Base-by-base conservation (phyloP, 2,329 filamentous ascomycete species). In the Fusarium sp. region DNA sequence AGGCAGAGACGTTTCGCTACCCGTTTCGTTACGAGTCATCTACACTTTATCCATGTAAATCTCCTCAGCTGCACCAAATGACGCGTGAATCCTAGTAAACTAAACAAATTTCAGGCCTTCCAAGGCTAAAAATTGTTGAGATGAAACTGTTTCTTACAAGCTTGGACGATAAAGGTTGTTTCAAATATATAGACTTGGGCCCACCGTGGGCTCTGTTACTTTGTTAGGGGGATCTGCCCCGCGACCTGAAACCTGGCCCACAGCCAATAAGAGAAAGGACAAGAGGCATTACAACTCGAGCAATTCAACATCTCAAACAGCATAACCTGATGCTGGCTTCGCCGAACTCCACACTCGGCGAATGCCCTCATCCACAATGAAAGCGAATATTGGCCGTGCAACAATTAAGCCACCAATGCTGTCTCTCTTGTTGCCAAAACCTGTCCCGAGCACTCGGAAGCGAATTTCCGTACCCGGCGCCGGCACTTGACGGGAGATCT, bases 161-260 rank as follows among this genome's bases (percentile, higher is more conserved):
- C 44, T 44, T 52, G 32, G 60, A 45, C 60, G 26, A 45, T 15
- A 38, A 32, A 38, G 13, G 23, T 11, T 8, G 64, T 67, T 68
- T 67, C 64, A 53, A 42, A 33, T 68, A 63, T 40, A 33, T 35
- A 48, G 32, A 26, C n/a, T 35, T 38, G 38, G 56, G 49, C 30
- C 64, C 63, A 37, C 55, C n/a, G 10, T 50, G 64, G 64, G 56
- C 63, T 23, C 33, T 68, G 63, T 67, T 63, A 50, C 64, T 56
- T 56, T 50, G 56, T 69, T 64, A 37, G 48, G 64, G 35, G 26
- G 20, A 49, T 49, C 64, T 45, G 52, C 33, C 38, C 66, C 52
- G 64, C 41, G 33, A 64, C 66, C 66, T 69, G 65, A 69, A 70
- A 70, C 67, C 38, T 18, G 56, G 58, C 27, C 55, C 67, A 63